Base-by-base conservation (phyloP, 768 basidiomycete genomes). In the Pulveroboletus ravenelii region DNA sequence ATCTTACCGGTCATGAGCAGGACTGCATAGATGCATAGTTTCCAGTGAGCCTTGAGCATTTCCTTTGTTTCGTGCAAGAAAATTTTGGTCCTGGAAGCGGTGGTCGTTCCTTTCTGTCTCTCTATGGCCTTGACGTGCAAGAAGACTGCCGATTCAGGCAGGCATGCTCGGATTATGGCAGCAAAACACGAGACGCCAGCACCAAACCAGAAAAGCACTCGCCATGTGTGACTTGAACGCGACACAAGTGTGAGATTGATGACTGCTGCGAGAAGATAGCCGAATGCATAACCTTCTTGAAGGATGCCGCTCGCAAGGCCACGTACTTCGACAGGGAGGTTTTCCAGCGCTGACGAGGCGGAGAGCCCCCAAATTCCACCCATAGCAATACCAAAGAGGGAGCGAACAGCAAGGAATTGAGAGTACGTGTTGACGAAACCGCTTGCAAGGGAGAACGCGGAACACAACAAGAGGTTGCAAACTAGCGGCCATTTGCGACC, bases 401-500 rank as follows among this genome's bases (percentile, higher is more conserved):
- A 79, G 6, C 93, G 79, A 5, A 92, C 75, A 15, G 79, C 92
- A 23, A 97, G 79, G 73, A 98, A 98, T 54, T 85, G 76, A 0
- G 52, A 30, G 70, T 81, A 97, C 0, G 84, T 90, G n/a, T 84
- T 75, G 38, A 84, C 82, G 68, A 94, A 97, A 25, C 89, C 85
- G 1, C 83, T 82, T 0, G 83, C 88, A 20, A 96, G 79, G 61
- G 93, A 83, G 47, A 96, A 79, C 6, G 78, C 65, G 13, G 79
- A 75, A 54, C 91, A 79, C 41, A 93, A 62, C 23, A 91, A 40
- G 18, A 94, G 75, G 64, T 93, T 93, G 56, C 60, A 55, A 25
- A 95, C 81, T 6, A 94, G 75, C 4, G 93, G 93, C 93, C 93
- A 98, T 75, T 94, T 95, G 27, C 94, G 80, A 5, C 94, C 94